Evolutionary conservation across 371 early-diverging fungal genomes (phyloP), one percentile per base, ranked within the genome.

Genomic region (Mucor circinelloides): DNA sequence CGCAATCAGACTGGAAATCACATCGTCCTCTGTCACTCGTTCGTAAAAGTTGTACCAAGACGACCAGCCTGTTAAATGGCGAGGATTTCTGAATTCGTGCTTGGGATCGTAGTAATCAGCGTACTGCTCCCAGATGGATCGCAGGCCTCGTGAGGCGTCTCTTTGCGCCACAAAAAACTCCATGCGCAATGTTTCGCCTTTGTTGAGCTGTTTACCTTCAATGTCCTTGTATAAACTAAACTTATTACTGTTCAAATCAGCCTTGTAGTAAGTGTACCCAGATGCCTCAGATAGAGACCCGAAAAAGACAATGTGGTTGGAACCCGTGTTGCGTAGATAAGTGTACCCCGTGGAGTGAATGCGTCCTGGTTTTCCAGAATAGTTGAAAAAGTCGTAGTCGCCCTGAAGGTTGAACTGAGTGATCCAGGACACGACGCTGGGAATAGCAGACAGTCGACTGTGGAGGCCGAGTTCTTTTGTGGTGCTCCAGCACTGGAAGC

Each of bases 41-140:
- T 81, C 88, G 58, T 88, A 86, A 48, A 81, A 81, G 48, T 77
- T 75, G 32, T 88, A 88, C 87, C 88, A 88, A 5, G 85, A 85
- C 6, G 88, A 86, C 85, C 86, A 88, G 7, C 88, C 88, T 31
- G 79, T 81, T 25, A 82, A 73, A 40, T 85, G 84, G 58, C 62
- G 71, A 8, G 67, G 63, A 8, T 59, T 56, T 28, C 68, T 50
- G 19, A 79, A 71, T 3, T 65, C 55, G 3, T 72, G 73, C n/a
- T 64, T 60, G 15, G 82, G 72, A 28, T 74, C 70, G 56, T 77
- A 81, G 48, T 71, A 79, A 0, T 70, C 50, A 4, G 83, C 77
- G 54, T 85, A 88, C 0, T 36, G 56, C 50, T 84, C 79, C 88
- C 88, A 88, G n/a, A 84, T 68, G 2, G 42, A 44, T 0, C 32